These are phyloP conservation scores for Madurella mycetomatis DNA, from an alignment of 2,329 filamentous ascomycete species.

Conservation along the genomic window DNA sequence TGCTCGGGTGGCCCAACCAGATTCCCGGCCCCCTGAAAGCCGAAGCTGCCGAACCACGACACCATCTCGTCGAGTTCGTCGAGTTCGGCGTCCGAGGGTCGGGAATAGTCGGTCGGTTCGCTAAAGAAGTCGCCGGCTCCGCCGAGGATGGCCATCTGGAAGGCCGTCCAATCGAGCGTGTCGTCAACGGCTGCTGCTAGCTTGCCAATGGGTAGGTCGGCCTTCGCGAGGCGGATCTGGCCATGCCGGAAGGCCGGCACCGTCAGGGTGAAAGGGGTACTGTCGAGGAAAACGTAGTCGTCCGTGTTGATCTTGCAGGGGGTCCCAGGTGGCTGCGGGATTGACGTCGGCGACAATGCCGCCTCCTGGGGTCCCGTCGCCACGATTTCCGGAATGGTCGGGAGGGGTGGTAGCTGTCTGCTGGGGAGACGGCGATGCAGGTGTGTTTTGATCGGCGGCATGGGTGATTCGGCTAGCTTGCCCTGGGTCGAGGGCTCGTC, in stretches of 20 bases:
- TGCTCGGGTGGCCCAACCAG: constrained; percentile 28
- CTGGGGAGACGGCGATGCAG: constrained; percentile 21
- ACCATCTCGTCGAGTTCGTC: constrained; percentile 47
- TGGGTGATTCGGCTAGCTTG: neutral
- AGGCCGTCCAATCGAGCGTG: constrained; percentile 59
- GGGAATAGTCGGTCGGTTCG: constrained; percentile 40
- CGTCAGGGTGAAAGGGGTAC: constrained; percentile 46
- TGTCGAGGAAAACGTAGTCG: constrained; percentile 45
- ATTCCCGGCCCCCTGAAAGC: constrained; percentile 41
- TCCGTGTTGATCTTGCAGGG: constrained; percentile 26
- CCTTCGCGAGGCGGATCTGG: constrained; percentile 48
- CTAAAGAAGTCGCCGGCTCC: constrained; percentile 49
- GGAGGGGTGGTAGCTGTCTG: constrained; percentile 29
- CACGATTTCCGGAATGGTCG: constrained; percentile 41
- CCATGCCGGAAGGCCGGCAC: constrained; percentile 51
- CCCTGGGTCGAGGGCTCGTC: constrained; percentile 3
- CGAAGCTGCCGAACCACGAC: constrained; percentile 50
- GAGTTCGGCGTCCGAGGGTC: constrained; percentile 33
- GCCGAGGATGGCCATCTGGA: constrained; percentile 60
- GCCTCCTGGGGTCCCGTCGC: constrained; percentile 25
- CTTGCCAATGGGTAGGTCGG: constrained; percentile 33
- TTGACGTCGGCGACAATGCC: constrained; percentile 15
- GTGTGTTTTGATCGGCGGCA: constrained; percentile 9
- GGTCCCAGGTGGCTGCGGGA: constrained; percentile 6
- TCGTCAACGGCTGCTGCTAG: constrained; percentile 42